Evolutionary conservation across 2,329 filamentous ascomycete species (phyloP), one percentile per base, ranked within the genome.

Genomic region (Bipolaris oryzae): DNA sequence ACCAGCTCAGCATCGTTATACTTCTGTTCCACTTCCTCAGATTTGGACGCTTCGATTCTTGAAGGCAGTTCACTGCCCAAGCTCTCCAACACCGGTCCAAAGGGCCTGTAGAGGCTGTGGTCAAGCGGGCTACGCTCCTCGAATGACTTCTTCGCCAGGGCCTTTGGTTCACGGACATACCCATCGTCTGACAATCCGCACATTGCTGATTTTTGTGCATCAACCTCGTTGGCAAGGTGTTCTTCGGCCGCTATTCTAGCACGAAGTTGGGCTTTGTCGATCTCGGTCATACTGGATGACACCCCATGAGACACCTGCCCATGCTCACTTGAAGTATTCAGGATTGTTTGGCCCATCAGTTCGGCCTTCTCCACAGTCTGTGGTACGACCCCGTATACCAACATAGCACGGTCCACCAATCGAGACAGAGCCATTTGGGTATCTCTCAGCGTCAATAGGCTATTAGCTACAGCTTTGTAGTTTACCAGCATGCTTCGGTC

Each of bases 61-160:
- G n/a, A 47, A 25, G 61, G 50, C 3, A 20, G 38, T 4, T 70
- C 60, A 42, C 61, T 68, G 20, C 66, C 62, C 43, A 75, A 46
- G 35, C 60, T 70, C 11, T 68, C 63, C 7, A 75, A 20, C 11
- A 67, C 67, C 16, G 63, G 54, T 2, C 60, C 63, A 50, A 75
- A 74, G 0, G 72, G 72, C 42, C 72, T 61, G 50, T 73, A 74
- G 10, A 71, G 57, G 45, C 72, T 74, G 37, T 74, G 60, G 3
- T 64, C 61, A 20, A 75, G 60, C 13, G 70, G 68, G 33, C 47
- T 66, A 11, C 55, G 64, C 35, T 63, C 63, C 34, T 71, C 66
- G 11, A 70, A 63, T 0, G 55, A 18, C n/a, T 50, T 63, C 7
- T 35, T 65, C 7, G 31, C 20, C 1, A 49, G 23, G 15, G 55